A percentile compares a stretch with the other conserved stretches of the same genome.
Evolutionary conservation across 768 basidiomycete species (phyloP).

Genomic region (Panus rudis): DNA sequence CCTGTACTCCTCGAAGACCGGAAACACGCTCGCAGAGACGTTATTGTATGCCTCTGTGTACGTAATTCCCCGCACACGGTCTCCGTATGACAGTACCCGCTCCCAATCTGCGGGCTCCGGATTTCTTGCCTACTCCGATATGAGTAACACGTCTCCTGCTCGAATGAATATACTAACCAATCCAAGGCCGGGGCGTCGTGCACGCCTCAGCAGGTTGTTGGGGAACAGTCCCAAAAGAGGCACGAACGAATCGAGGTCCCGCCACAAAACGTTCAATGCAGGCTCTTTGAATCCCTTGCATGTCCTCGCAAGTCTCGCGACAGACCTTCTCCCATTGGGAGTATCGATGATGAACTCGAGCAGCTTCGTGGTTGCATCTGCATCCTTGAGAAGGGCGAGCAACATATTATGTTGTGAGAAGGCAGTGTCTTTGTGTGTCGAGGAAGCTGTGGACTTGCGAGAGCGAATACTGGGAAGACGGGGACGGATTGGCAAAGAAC

Average conservation of each 20-base stretch:
- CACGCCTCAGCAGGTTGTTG: slow-evolving; percentile 55
- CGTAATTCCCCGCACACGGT: slow-evolving; percentile 59
- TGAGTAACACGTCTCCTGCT: slow-evolving; percentile 6
- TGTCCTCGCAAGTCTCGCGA: slow-evolving; percentile 68
- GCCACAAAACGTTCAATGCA: slow-evolving; percentile 67
- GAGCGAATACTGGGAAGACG: slow-evolving; percentile 23
- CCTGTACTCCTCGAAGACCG: slow-evolving; percentile 56
- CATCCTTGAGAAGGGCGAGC: slow-evolving; percentile 53
- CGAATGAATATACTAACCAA: slow-evolving; percentile 36
- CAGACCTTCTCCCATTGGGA: slow-evolving; percentile 57
- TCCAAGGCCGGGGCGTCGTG: slow-evolving; percentile 67
- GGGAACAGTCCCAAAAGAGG: slow-evolving; percentile 73
- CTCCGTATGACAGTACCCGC: slow-evolving; percentile 55
- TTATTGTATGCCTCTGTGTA: slow-evolving; percentile 65
- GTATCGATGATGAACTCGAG: slow-evolving; percentile 47
- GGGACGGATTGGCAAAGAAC: slow-evolving; percentile 11
- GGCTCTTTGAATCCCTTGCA: slow-evolving; percentile 70
- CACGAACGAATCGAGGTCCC: slow-evolving; percentile 67
- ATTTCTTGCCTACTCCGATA: slow-evolving; percentile 38
- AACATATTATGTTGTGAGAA: slow-evolving; percentile 46
- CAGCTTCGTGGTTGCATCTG: slow-evolving; percentile 46
- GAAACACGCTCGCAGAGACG: slow-evolving; percentile 58
- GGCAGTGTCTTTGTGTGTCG: slow-evolving; percentile 16
- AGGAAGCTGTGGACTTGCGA: slow-evolving; percentile 22
- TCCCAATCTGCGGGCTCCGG: slow-evolving; percentile 70